Evolutionary conservation across 208 protist genomes (phyloP).

Genomic region (Endotrypanum monterogeii): DNA sequence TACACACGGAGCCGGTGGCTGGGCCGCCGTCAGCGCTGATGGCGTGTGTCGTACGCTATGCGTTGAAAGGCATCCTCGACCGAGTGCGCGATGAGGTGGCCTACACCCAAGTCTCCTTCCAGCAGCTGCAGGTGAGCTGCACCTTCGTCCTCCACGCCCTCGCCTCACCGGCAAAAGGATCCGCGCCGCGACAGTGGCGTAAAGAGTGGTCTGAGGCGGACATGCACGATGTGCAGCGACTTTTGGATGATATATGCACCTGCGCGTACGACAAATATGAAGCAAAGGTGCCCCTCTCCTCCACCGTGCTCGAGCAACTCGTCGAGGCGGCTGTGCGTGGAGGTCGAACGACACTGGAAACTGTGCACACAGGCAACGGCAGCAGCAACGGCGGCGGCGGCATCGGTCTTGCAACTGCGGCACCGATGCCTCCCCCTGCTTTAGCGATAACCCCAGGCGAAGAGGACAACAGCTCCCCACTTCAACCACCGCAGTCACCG

Average conservation of each 20-base stretch:
- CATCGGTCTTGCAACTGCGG: too few species aligned
- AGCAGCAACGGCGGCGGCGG: neutral
- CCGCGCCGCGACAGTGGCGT: conserved; percentile 46
- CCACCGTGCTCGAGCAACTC: conserved; percentile 58
- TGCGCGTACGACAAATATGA: conserved; percentile 77
- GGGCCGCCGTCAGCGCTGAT: conserved; percentile 40
- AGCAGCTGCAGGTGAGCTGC: conserved; percentile 63
- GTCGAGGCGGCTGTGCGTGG: conserved; percentile 39
- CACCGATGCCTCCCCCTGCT: neutral
- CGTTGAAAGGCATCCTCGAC: conserved; percentile 73
- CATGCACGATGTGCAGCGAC: conserved; percentile 34
- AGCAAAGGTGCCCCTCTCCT: conserved; percentile 62
- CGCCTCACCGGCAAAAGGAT: conserved; percentile 49
- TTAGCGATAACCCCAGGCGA: conserved; percentile 5
- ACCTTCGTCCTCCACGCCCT: conserved; percentile 73
- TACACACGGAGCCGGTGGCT: conserved; percentile 48
- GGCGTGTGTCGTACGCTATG: conserved; percentile 54
- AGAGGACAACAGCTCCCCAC: neutral
- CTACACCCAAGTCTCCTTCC: conserved; percentile 50
- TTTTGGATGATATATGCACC: conserved; percentile 73
- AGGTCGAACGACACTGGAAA: conserved; percentile 12
- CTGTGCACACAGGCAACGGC: neutral
- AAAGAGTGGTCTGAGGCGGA: conserved; percentile 52
- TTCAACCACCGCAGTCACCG: neutral
- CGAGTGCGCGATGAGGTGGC: conserved; percentile 41